Evolutionary conservation across 2,329 filamentous ascomycete species (phyloP).

Genomic region (Byssothecium circinans): DNA sequence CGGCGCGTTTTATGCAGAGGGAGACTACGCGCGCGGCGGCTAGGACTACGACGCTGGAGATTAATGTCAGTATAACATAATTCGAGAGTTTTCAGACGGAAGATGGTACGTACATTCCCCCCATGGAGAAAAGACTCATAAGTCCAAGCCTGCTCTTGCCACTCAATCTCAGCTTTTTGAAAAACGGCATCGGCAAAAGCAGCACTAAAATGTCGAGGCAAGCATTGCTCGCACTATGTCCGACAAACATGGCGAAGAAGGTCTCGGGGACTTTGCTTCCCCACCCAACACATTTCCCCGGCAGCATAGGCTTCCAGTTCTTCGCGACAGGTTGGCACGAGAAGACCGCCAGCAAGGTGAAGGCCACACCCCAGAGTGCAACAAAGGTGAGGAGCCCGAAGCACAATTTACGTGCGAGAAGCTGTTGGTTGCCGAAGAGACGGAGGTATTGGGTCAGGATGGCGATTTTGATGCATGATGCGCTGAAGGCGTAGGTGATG

Average conservation of each 20-base stretch:
- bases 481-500: conserved; percentile 30
- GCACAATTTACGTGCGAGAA: conserved; percentile 20
- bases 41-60: conserved; percentile 28
- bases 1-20: conserved; percentile 31
- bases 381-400: conserved; percentile 25
- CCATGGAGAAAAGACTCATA: conserved; percentile 34
- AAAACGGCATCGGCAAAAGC: conserved; percentile 34
- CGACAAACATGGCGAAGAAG: conserved; percentile 33
- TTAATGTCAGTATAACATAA: conserved; percentile 6
- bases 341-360: conserved; percentile 35
- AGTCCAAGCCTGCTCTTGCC: conserved; percentile 34
- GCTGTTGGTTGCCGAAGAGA: conserved; percentile 32
- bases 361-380: conserved; percentile 34
- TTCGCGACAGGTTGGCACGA: conserved; percentile 32
- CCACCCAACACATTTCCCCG: conserved; percentile 38
- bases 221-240: conserved; percentile 37
- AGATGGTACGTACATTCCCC: conserved; percentile 41
- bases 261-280: conserved; percentile 32
- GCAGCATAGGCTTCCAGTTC: conserved; percentile 28
- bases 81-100: no score
- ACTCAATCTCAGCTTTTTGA: conserved; percentile 31
- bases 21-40: conserved; percentile 34
- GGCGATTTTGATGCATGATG: conserved; percentile 42
- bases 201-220: conserved; percentile 37
- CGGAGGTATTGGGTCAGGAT: conserved; percentile 44